A percentile compares a stretch with the other conserved stretches of the same genome.
These are phyloP conservation scores for Aspergillus biplanus DNA, from an alignment of 495 filamentous ascomycete species.

Conservation along the genomic window DNA sequence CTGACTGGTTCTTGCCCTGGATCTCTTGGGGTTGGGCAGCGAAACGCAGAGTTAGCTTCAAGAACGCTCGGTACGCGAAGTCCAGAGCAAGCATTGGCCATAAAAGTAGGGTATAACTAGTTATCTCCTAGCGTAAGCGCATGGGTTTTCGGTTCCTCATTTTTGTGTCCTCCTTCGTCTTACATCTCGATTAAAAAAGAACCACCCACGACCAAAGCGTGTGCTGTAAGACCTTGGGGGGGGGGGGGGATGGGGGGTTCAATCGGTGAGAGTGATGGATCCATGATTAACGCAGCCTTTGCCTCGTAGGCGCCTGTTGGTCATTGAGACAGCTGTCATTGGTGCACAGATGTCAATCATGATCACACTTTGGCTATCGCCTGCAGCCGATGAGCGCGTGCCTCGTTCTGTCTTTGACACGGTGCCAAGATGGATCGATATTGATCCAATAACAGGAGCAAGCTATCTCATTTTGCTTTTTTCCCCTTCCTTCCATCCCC, in stretches of 20 bases:
- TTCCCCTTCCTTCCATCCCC: constrained; percentile 6
- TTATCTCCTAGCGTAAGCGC: constrained; percentile 18
- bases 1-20: constrained; percentile 25
- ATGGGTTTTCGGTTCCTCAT: constrained; percentile 15
- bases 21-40: constrained; percentile 32
- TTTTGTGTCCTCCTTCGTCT: constrained; percentile 16
- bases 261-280: constrained; percentile 18
- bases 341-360: constrained; percentile 25
- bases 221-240: constrained; percentile 15
- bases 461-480: constrained; percentile 14
- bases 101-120: constrained; percentile 1
- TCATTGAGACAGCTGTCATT: constrained; percentile 23
- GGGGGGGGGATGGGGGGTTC: no score
- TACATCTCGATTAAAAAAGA: constrained; percentile 3
- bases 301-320: constrained; percentile 28
- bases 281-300: constrained; percentile 19
- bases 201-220: constrained; percentile 14
- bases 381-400: constrained; percentile 29
- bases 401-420: constrained; percentile 23
- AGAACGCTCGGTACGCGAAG: constrained; percentile 13
- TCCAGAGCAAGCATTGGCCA: constrained; percentile 6
- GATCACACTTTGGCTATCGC: constrained; percentile 23
- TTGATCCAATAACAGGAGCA: constrained; percentile 21
- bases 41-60: constrained; percentile 26
- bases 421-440: constrained; percentile 21